Evolutionary conservation across 441 rosid genomes (phyloP).

Genomic region (Pelargonium cotyledonis): DNA sequence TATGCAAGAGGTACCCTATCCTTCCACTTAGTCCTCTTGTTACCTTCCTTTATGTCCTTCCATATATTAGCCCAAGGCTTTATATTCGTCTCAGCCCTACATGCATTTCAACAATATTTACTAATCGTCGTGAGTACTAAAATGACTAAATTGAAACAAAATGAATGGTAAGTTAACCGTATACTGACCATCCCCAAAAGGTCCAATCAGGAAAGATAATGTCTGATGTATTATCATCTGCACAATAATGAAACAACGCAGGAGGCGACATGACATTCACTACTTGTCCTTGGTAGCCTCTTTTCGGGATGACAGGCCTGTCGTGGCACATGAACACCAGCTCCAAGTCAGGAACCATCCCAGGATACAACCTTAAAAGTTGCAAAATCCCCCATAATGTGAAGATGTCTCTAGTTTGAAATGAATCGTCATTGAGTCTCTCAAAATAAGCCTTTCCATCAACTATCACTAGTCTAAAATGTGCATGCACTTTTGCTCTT

Average conservation of each 20-base stretch:
- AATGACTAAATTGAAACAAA: background rate
- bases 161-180: too few species aligned
- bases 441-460: constrained; percentile 49
- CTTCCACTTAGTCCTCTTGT: constrained; percentile 42
- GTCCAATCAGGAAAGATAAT: constrained; percentile 77
- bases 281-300: background rate
- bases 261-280: constrained; percentile 27
- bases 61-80: constrained; percentile 55
- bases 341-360: constrained; percentile 59
- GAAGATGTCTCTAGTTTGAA: constrained; percentile 55
- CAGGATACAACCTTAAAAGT: constrained; percentile 51
- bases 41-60: constrained; percentile 55
- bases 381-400: constrained; percentile 74
- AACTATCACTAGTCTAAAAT: constrained; percentile 49
- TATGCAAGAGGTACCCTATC: constrained; percentile 70
- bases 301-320: constrained; percentile 27
- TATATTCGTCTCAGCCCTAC: constrained; percentile 74
- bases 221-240: constrained; percentile 47
- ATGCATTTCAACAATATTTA: background rate
- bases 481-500: constrained; percentile 37
- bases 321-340: constrained; percentile 69
- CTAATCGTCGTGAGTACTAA: too few species aligned
- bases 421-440: constrained; percentile 40
- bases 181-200: constrained; percentile 70
- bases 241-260: constrained; percentile 58